Evolutionary conservation across 2,329 filamentous ascomycete species (phyloP).

Genomic region (Exophiala bonariae): DNA sequence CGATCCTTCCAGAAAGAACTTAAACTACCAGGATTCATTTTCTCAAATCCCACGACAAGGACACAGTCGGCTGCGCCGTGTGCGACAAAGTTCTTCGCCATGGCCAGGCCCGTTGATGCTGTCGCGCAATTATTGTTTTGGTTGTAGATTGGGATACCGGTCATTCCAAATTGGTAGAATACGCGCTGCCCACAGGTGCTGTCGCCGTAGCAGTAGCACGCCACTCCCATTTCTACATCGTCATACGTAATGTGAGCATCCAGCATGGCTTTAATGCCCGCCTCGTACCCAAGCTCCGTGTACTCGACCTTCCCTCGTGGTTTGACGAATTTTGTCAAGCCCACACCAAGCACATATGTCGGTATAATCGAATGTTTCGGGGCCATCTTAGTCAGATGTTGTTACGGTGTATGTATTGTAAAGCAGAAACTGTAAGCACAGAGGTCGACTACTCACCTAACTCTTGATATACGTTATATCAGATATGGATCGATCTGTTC

Average conservation of each 20-base stretch:
- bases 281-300: conserved; percentile 31
- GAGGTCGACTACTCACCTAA: too few species aligned
- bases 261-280: conserved; percentile 41
- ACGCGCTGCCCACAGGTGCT: conserved; percentile 91
- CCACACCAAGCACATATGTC: conserved; percentile 86
- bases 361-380: too few species aligned
- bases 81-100: conserved; percentile 75
- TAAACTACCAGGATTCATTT: conserved; percentile 89
- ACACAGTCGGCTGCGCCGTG: conserved; percentile 82
- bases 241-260: conserved; percentile 93
- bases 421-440: too few species aligned
- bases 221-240: conserved; percentile 88
- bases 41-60: conserved; percentile 94
- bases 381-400: too few species aligned
- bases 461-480: too few species aligned
- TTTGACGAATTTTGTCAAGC: conserved; percentile 95
- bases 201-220: conserved; percentile 96
- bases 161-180: conserved; percentile 98
- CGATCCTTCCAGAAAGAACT: conserved; percentile 81
- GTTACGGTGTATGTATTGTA: too few species aligned
- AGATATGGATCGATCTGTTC: too few species aligned
- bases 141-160: conserved; percentile 91
- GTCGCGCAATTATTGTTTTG: conserved; percentile 98
- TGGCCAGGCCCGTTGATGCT: conserved; percentile 79
- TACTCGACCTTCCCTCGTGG: conserved; percentile 31